Conservation (phyloP, 495 filamentous ascomycete genomes). For the Penicillium verhagenii region DNA sequence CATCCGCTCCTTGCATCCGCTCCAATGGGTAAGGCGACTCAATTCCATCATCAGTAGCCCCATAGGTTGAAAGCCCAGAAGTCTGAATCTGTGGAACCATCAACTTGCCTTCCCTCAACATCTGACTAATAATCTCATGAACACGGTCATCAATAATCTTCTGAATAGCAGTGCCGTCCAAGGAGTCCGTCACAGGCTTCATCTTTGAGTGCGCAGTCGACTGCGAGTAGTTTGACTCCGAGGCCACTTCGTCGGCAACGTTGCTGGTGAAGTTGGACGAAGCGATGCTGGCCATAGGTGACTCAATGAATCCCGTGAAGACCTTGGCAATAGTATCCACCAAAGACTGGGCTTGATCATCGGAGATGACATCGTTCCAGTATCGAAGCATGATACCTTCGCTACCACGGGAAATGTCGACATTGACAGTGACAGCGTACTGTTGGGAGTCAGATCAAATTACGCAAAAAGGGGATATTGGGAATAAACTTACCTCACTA, state of each 20-base stretch:
- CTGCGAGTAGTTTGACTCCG: slow-evolving; percentile 16
- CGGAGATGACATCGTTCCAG: slow-evolving; percentile 47
- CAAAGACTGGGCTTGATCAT: slow-evolving; percentile 34
- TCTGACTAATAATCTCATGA: slow-evolving; percentile 38
- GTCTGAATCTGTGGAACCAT: slow-evolving; percentile 21
- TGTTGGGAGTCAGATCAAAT: slow-evolving; percentile 13
- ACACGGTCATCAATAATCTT: slow-evolving; percentile 43
- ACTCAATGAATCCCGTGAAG: slow-evolving; percentile 36
- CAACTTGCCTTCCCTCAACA: slow-evolving; percentile 38
- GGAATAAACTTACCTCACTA: slow-evolving; percentile 39
- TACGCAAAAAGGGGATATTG: background rate
- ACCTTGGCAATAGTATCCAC: slow-evolving; percentile 34
- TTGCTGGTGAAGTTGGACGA: slow-evolving; percentile 19
- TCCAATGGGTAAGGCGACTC: slow-evolving; percentile 23
- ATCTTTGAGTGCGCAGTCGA: slow-evolving; percentile 11
- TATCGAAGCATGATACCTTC: slow-evolving; percentile 50
- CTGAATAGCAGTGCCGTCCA: slow-evolving; percentile 32
- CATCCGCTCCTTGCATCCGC: slow-evolving; percentile 18
- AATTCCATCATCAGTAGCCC: slow-evolving; percentile 11
- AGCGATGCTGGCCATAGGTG: slow-evolving; percentile 21
- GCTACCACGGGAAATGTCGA: slow-evolving; percentile 39
- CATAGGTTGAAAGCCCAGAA: slow-evolving; percentile 16
- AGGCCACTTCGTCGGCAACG: background rate
- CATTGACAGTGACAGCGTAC: slow-evolving; percentile 51
- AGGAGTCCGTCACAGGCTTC: slow-evolving; percentile 7